These are phyloP conservation scores for Rhodotorula sp. DNA, from an alignment of 1,284 basidiomycete species.

Conservation along the genomic window DNA sequence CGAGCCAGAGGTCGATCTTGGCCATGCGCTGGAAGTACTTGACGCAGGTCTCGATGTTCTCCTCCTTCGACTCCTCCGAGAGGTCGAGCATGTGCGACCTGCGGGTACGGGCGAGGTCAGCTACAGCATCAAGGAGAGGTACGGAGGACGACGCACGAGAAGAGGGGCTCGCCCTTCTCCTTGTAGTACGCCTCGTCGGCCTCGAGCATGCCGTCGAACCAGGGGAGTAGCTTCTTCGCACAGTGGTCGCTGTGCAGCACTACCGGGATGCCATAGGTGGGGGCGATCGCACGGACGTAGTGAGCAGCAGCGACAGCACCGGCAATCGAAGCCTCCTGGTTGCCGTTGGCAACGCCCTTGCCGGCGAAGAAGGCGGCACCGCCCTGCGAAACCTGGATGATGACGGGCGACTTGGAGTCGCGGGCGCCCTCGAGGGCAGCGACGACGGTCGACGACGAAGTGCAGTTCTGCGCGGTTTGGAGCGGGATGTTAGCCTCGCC, in stretches of 20 bases:
- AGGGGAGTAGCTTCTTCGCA: constrained; percentile 95
- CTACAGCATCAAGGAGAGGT: not conserved
- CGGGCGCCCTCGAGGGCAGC: constrained; percentile 84
- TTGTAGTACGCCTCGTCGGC: constrained; percentile 95
- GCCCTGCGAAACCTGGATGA: constrained; percentile 96
- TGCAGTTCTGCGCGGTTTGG: constrained; percentile 42
- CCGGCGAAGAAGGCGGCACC: constrained; percentile 96
- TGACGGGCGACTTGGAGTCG: constrained; percentile 95
- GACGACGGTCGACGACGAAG: constrained; percentile 80
- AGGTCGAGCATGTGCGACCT: constrained; percentile 98
- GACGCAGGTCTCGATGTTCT: constrained; percentile 92
- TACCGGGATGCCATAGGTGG: constrained; percentile 90
- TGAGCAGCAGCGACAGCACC: constrained; percentile 91
- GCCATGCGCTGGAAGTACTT: constrained; percentile 98
- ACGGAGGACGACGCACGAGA: constrained; percentile 62
- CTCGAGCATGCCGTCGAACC: constrained; percentile 99
- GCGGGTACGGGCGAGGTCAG: constrained; percentile 13
- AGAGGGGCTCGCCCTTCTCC: constrained; percentile 84
- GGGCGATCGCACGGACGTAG: constrained; percentile 86
- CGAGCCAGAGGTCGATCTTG: constrained; percentile 87
- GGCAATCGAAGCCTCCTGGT: constrained; percentile 92
- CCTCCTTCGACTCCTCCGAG: constrained; percentile 94
- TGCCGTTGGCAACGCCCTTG: constrained; percentile 92
- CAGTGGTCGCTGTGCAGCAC: constrained; percentile 99
- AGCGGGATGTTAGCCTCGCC: not conserved